Evolutionary conservation across 169 alveolate species (phyloP), one percentile per base, ranked within the genome.

Genomic region (Theileria orientalis): DNA sequence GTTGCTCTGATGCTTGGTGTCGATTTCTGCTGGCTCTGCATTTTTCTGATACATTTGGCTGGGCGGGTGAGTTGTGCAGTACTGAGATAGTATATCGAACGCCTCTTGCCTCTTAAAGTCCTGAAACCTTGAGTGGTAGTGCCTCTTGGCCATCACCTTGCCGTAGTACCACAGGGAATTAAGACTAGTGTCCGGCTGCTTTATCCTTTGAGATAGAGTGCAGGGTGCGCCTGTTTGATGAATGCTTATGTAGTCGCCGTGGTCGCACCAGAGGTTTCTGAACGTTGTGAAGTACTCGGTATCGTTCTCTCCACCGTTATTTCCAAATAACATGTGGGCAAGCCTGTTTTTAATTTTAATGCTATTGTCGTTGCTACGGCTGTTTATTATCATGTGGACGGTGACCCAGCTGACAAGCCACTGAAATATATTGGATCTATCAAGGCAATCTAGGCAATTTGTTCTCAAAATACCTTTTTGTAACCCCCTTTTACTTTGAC

Each of bases 361-460:
- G 16, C 33, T 56, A 25, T 74, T 54, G 83, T 46, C 19, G 6
- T 25, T 46, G 54, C 29, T 46, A 1, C 19, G 1, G 3, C 29
- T n/a, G 19, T 49, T 27, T 9, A 49, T 27, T 21, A 49, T n/a
- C 19, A 21, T 49, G 60, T 49, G 19, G 60, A 49, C 19, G 25
- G 25, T 49, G 51, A 77, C 78, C 94, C 96, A 85, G 0, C 96
- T 95, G 1, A 94, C 84, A 76, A 94, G 93, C 71, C 97, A 91
- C 83, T 96, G 97, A 25, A 96, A 82, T n/a, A 94, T 98, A 84
- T 98, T 97, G 13, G 99, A 96, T 70, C 99, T 90, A 83, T 98
- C 99, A 21, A 97, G 89, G 82, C 99, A 96, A 72, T 97, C 99
- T 54, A 98, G 83, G 80, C 99, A 98, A 82, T 98, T 96, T 19